Evolutionary conservation across 345 rosid genomes (phyloP).

Genomic region (Ailanthus altissimus): DNA sequence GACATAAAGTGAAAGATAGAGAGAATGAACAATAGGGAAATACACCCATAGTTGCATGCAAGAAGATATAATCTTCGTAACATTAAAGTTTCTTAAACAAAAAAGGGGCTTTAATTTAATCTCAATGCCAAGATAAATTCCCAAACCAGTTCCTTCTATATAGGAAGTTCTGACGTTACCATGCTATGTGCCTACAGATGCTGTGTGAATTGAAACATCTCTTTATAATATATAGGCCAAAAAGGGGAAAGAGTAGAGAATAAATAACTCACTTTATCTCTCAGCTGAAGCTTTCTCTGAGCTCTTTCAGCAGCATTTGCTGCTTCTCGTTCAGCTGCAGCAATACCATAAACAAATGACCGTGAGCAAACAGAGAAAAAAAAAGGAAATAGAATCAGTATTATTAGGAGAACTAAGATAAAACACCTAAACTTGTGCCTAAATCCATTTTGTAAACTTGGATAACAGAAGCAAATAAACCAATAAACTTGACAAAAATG

Average conservation of each 20-base stretch:
- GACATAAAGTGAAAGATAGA: not conserved
- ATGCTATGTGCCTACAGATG: not conserved
- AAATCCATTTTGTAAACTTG: not conserved
- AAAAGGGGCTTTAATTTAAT: not conserved
- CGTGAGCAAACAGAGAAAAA: not conserved
- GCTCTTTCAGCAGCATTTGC: constrained; percentile 91
- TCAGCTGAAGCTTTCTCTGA: constrained; percentile 76
- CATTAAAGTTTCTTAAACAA: not conserved
- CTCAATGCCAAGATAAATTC: not conserved
- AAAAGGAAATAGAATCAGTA: not conserved
- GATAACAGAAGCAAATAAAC: not conserved
- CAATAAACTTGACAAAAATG: not conserved
- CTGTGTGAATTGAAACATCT: not conserved
- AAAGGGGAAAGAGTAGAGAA: not conserved
- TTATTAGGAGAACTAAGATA: not conserved
- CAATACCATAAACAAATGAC: constrained; percentile 13
- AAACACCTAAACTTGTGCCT: not conserved
- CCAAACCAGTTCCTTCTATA: not conserved
- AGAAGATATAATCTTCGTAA: not conserved
- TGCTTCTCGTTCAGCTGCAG: constrained; percentile 91
- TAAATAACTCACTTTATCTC: constrained; percentile 71
- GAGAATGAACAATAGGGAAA: not conserved
- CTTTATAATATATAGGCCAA: not conserved
- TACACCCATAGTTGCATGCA: not conserved
- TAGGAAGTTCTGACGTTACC: not conserved